Base-by-base conservation (phyloP, 306 rosid species). In the Fragaria nilgerrensis region DNA sequence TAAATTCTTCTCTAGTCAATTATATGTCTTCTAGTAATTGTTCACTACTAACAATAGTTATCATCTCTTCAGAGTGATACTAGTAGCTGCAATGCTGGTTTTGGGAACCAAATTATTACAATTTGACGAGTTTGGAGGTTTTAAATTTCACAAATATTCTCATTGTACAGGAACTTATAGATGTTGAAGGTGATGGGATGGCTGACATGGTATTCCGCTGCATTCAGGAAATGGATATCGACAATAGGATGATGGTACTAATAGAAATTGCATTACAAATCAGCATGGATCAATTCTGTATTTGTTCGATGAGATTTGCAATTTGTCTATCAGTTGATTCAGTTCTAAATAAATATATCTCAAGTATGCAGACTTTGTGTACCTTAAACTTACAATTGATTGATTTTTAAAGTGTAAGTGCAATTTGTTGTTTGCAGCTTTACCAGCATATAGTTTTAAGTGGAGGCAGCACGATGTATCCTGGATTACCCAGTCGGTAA, bases 391-490 rank as follows among this genome's bases (percentile, higher is more conserved):
- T 19, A 17, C 47, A 61, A 5, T 61, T 10, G 27, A 56, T 58
- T 58, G 27, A 25, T 8, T 68, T 81, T 68, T 39, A 45, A 41
- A 48, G 49, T 52, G 56, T 52, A 53, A 7, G 50, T 61, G 36
- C 78, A 56, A 39, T 76, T 77, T 78, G 77, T 81, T 23, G 77
- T 74, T 83, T 86, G 87, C 94, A 96, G 99, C 93, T 96, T 81
- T 96, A 96, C 86, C 99, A 96, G 83, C 99, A 96, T 83, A 96
- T 96, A 67, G 99, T 96, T 81, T 84, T 96, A 82, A 96, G 99
- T 83, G 98, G 99, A 82, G 99, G 99, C 77, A 96, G 99, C 90
- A 96, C 99, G 64, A 96, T 96, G 99, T 96, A 92, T 88, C 99
- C 99, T 68, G 99, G 99, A 85, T 83, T 96, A 83, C 98, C 99